Evolutionary conservation across 148 eudicot genomes (phyloP), one percentile per base, ranked within the genome.

Genomic region (Cornus controversa): DNA sequence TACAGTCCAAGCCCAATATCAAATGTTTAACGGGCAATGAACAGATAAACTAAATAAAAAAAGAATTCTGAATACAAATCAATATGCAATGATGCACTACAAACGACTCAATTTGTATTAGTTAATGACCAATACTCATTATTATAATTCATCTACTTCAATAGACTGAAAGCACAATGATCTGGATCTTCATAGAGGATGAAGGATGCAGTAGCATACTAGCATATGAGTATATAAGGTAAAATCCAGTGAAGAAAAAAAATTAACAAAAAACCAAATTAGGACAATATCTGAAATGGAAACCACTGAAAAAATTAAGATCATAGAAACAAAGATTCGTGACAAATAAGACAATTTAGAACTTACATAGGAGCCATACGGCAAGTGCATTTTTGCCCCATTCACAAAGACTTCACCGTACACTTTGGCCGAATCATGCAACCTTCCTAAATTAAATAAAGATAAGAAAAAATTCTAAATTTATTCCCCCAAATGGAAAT

Each of bases 291-390:
- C 57, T 60, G 26, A 63, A 53, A 34, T 29, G 60, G n/a, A 77
- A 68, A 23, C 26, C 71, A 25, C 26, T 27, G 36, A 40, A 47
- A 69, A 10, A 27, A 20, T n/a, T n/a, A 72, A 45, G 67, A 28
- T 3, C 15, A 62, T 69, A 71, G 60, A 26, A 71, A 66, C 26
- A 37, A 11, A 45, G 69, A 74, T 70, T 58, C 76, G 23, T 16
- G 23, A 68, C 67, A 78, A 57, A 27, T 63, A 34, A 31, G 31
- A 76, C 66, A 10, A 23, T 6, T 40, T 3, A 70, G 62, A 29
- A 88, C 97, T 90, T 85, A 96, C 99, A 84, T 93, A 96, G 66
- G 98, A 90, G 64, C 97, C 99, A 84, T 95, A 95, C 64, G 91
- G 92, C 83, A 96, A 82, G 80, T 77, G 62, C 45, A 90, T 82